Conservation (phyloP, 129 eudicot species). For the Chrysanthemum lavandulifolium region DNA sequence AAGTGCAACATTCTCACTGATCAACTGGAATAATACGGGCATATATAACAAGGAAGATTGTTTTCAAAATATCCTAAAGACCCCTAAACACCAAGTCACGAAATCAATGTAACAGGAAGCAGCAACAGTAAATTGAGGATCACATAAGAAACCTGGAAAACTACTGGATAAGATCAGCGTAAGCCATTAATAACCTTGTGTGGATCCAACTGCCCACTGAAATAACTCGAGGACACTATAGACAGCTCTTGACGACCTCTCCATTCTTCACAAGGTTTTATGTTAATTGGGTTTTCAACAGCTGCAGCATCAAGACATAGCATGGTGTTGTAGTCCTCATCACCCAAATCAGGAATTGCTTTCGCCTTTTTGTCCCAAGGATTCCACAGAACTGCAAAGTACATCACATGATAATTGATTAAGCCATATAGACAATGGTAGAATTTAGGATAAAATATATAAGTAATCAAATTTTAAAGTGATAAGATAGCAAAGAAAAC, state of each 20-base stretch:
- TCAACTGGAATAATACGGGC: conserved; percentile 28
- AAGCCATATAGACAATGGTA: background rate
- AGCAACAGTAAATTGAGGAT: conserved; percentile 35
- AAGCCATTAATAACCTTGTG: conserved; percentile 64
- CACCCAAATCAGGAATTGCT: conserved; percentile 77
- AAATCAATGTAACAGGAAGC: conserved; percentile 37
- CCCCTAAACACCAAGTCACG: conserved; percentile 34
- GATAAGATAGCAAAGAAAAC: conserved; percentile 34
- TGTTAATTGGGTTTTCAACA: conserved; percentile 62
- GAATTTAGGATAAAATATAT: conserved; percentile 11
- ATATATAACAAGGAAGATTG: conserved; percentile 13
- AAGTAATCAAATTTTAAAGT: background rate
- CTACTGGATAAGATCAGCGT: conserved; percentile 31
- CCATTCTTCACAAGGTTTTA: conserved; percentile 95
- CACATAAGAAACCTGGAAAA: conserved; percentile 35
- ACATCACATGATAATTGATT: background rate
- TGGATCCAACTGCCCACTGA: conserved; percentile 93
- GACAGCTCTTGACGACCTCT: conserved; percentile 86
- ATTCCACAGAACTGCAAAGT: conserved; percentile 76
- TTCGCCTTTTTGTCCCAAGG: conserved; percentile 98
- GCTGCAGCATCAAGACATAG: conserved; percentile 89
- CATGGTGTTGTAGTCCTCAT: conserved; percentile 88
- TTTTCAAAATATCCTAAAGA: background rate
- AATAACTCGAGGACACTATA: conserved; percentile 84
- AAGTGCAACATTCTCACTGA: conserved; percentile 38